Evolutionary conservation across 2,329 filamentous ascomycete species (phyloP).

Genomic region (Thermothelomyces thermophilus): DNA sequence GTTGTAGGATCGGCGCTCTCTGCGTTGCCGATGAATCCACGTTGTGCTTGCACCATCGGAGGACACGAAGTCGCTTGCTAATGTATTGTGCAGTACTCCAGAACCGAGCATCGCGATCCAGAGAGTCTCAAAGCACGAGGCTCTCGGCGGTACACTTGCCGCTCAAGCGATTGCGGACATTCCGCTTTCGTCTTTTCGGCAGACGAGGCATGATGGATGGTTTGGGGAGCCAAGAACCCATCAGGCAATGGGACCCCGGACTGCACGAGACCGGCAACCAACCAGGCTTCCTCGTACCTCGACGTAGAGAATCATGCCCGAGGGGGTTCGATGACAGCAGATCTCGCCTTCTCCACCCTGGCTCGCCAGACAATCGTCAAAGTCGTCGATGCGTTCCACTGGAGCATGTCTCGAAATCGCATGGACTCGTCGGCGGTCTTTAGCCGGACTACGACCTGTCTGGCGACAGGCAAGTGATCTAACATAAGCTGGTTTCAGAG

Average conservation of each 20-base stretch:
- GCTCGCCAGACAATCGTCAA: constrained; percentile 30
- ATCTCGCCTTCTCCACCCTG: constrained; percentile 28
- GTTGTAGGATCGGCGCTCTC: not conserved
- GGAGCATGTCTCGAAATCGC: constrained; percentile 40
- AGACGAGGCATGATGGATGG: no score
- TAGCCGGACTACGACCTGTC: constrained; percentile 51
- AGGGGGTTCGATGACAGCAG: constrained; percentile 32
- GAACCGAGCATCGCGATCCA: not conserved
- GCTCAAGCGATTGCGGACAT: not conserved
- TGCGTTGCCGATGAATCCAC: constrained; percentile 3
- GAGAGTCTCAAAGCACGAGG: constrained; percentile 1
- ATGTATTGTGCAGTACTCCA: not conserved
- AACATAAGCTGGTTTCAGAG: constrained; percentile 38
- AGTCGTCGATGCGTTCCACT: constrained; percentile 33
- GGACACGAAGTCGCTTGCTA: not conserved
- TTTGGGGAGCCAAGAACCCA: constrained; percentile 1
- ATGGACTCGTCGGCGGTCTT: constrained; percentile 52
- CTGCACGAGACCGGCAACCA: constrained; percentile 1
- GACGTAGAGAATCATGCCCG: constrained; percentile 22
- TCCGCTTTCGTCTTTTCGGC: not conserved
- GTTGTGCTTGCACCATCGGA: not conserved
- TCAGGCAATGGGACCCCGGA: constrained; percentile 7
- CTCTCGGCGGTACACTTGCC: constrained; percentile 5
- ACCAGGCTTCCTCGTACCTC: constrained; percentile 12
- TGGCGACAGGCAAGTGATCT: constrained; percentile 49